Evolutionary conservation across 768 basidiomycete species (phyloP), one percentile per base, ranked within the genome.

Genomic region (Mycena rosella): DNA sequence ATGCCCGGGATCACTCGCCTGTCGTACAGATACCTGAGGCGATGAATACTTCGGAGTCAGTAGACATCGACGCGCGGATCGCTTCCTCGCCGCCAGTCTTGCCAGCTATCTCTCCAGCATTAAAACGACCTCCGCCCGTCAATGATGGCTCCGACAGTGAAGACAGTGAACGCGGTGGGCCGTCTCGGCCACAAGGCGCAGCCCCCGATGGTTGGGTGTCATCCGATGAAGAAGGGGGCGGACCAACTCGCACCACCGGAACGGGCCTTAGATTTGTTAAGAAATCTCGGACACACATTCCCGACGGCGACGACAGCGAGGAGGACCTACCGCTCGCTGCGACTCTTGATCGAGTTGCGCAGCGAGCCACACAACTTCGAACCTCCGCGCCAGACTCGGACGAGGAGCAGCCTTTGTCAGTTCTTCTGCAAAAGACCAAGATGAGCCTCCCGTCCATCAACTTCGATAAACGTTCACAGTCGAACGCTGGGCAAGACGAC

Each of bases 301-400:
- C 54, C 52, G 48, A 45, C 49, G 36, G 83, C 55, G 85, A 85
- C 22, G 88, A 89, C 68, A 92, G 91, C 67, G 94, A 94, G 59
- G 94, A 95, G 70, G 94, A 96, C 78, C 71, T 94, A 47, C 95
- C 95, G 3, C 82, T 96, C 11, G 87, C 89, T 27, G 87, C 86
- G 3, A 87, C 91, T 10, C 80, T 89, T n/a, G 81, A 83, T 60
- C 86, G 87, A 38, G 88, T 84, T n/a, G 79, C 79, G 24, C 84
- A 84, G 65, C 86, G 88, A 52, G 81, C 78, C 38, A 75, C 73
- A 51, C 73, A 65, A 65, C 71, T 73, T 20, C 63, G 72, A 38
- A 68, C 74, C 66, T 74, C 73, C 26, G 71, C 40, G 51, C 65
- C 67, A 9, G 88, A 88, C 65, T 90, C 90, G 1, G 91, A 93